Evolutionary conservation across 768 basidiomycete genomes (phyloP), one percentile per base, ranked within the genome.

Genomic region (Rhodosporidiobolus odoratus): DNA sequence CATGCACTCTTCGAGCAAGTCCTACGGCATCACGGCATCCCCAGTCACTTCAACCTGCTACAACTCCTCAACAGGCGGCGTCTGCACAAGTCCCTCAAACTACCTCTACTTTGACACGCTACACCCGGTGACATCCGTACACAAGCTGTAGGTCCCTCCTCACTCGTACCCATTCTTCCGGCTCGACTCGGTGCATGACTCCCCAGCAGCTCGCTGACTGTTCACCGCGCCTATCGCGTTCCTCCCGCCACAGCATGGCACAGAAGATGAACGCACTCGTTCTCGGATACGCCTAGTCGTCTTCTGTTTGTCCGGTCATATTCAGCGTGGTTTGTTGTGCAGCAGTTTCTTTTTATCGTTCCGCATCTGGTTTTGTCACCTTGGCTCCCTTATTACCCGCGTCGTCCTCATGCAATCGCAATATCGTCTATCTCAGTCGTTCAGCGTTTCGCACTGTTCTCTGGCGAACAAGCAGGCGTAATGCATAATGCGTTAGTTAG

Each of bases 41-140:
- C 65, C 65, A 0, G n/a, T 59, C 1, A 61, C 68, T 5, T 59
- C n/a, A 38, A 17, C 65, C 2, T 69, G 68, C 65, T 73, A 66
- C 65, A 43, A 60, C 62, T 59, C 54, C 30, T 15, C 40, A 0
- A 62, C 64, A 8, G 72, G 72, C 9, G 32, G 52, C 23, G 25
- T 73, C 32, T 73, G 72, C 68, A 30, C 37, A 12, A 64, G 64
- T 57, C 65, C 72, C 27, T 10, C 43, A 25, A n/a, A 30, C 6
- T 64, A 43, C 62, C 57, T 73, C 27, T 73, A 73, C 65, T 69
- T 62, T n/a, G 72, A 73, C 62, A 63, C 72, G n/a, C 68, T 73
- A 1, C 72, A 73, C 58, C 72, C 72, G 1, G 65, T 66, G 30
- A 73, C 72, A 9, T 27, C 40, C 16, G 52, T 69, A 3, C 61